Conservation (phyloP, 805 yeast species). For the Myxozyma lipomycoides region DNA sequence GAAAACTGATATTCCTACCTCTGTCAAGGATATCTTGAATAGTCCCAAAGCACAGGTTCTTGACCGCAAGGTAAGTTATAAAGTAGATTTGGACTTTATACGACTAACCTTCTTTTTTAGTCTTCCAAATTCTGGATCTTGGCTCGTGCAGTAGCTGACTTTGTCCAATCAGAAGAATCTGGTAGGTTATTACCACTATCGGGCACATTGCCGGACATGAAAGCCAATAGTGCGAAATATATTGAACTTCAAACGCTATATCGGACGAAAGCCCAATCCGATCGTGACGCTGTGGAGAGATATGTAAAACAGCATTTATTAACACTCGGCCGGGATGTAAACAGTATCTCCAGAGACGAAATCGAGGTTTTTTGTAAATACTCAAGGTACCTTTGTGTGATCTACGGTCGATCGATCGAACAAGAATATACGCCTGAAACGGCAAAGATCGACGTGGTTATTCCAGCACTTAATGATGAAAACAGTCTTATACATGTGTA, state of each 20-base stretch:
- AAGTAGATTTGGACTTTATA: no score
- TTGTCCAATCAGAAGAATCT: slow-evolving; percentile 40
- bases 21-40: slow-evolving; percentile 17
- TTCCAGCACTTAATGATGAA: slow-evolving; percentile 21
- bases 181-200: slow-evolving; percentile 54
- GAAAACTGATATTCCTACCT: slow-evolving; percentile 30
- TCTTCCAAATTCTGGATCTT: slow-evolving; percentile 57
- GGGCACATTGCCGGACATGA: slow-evolving; percentile 86
- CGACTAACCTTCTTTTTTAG: no score
- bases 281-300: slow-evolving; percentile 43
- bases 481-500: slow-evolving; percentile 28
- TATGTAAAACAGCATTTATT: slow-evolving; percentile 36
- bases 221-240: slow-evolving; percentile 64
- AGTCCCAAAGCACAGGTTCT: slow-evolving; percentile 19
- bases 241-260: slow-evolving; percentile 57
- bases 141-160: slow-evolving; percentile 51
- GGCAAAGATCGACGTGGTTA: slow-evolving; percentile 4
- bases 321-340: slow-evolving; percentile 34
- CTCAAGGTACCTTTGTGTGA: slow-evolving; percentile 49
- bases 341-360: slow-evolving; percentile 39
- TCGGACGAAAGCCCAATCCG: slow-evolving; percentile 50
- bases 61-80: slow-evolving; percentile 4
- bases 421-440: slow-evolving; percentile 19
- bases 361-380: slow-evolving; percentile 59
- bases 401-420: slow-evolving; percentile 42